Conservation (phyloP, 2,329 filamentous ascomycete species). For the Pseudogymnoascus sp. region DNA sequence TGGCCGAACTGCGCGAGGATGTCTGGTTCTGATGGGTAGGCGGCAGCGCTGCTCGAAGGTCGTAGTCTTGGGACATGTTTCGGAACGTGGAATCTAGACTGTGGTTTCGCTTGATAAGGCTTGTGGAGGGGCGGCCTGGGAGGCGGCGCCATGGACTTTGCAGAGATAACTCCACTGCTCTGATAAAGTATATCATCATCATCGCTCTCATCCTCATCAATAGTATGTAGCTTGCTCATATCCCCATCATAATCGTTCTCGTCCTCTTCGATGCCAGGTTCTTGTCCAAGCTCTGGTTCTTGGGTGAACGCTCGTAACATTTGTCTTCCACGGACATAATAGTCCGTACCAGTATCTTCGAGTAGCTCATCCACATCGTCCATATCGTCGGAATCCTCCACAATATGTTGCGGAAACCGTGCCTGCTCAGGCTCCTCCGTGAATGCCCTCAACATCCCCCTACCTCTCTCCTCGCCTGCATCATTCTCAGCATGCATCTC, state of each 20-base stretch:
- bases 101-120: not conserved
- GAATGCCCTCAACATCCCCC: slow-evolving; percentile 14
- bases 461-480: slow-evolving; percentile 28
- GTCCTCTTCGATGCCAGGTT: not conserved
- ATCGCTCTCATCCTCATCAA: not conserved
- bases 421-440: slow-evolving; percentile 13
- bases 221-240: not conserved
- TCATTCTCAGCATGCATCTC: slow-evolving; percentile 52
- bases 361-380: slow-evolving; percentile 19
- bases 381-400: slow-evolving; percentile 17
- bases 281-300: not conserved
- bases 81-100: not conserved
- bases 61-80: not conserved
- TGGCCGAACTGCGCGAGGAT: slow-evolving; percentile 24
- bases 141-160: not conserved
- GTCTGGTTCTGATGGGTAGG: slow-evolving; percentile 21
- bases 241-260: not conserved
- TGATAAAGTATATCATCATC: slow-evolving; percentile 7
- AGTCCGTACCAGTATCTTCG: slow-evolving; percentile 14
- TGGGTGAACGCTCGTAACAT: not conserved
- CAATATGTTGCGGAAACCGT: slow-evolving; percentile 7
- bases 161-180: not conserved
- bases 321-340: not conserved
- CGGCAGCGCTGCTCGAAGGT: not conserved
- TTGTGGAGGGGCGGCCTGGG: not conserved